Base-by-base conservation (phyloP, 2,329 filamentous ascomycete species). In the Talaromyces rugulosus region DNA sequence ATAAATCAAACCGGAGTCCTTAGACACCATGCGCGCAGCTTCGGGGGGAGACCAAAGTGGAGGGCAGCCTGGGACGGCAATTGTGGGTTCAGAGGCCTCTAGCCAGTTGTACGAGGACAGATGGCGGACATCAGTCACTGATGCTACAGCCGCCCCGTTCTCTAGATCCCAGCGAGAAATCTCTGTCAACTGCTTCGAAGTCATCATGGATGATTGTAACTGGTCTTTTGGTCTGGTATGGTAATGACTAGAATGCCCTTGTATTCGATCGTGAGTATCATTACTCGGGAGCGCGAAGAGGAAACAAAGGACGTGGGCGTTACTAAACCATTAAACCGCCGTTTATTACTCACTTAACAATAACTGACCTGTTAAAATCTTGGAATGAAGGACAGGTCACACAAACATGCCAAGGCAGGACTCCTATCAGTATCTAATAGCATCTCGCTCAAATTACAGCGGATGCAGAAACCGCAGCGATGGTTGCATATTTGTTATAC, bases 81-180 rank as follows among this genome's bases (percentile, higher is more conserved):
- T 82, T 27, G 77, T 80, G 5, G 80, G 77, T 6, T 62, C 67
- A 0, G 70, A 59, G 28, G 71, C 69, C 58, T 79, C 75, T 58
- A 82, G 72, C 81, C 80, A 83, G 66, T 80, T 83, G 68, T 84
- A 84, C 1, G 82, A 84, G 2, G 81, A 72, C 11, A 72, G 63
- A 54, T 76, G 71, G 58, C 75, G 69, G 8, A 77, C 72, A 57
- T 68, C 36, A 14, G 64, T 69, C 28, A 70, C 62, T 33, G 60
- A 58, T 59, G 58, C 57, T 42, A 2, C 34, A 44, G 12, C 23
- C 30, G 3, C 44, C 34, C 7, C 3, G 7, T 11, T 51, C 44
- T 40, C n/a, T 40, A 40, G 47, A 53, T 27, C 23, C 30, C 14
- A 16, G 1, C 44, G 57, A 18, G 44, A 50, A 34, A 59, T 50